Base-by-base conservation (phyloP, 1,139 yeast species). In the Wickerhamiella infanticola region DNA sequence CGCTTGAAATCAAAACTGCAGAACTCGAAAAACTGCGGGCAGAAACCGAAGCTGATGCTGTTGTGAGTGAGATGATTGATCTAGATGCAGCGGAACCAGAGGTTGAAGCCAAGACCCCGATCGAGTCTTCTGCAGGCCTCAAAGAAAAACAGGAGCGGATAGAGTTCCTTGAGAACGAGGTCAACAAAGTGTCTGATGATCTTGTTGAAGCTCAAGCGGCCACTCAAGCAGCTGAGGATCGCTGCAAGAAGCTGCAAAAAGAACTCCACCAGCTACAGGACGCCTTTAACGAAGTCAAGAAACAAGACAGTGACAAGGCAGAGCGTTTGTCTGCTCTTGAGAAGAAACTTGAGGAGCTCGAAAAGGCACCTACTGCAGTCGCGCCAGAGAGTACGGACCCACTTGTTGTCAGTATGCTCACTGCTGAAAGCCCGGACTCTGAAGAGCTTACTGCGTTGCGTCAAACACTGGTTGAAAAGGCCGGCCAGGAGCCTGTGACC, bases 81-180 rank as follows among this genome's bases (percentile, higher is more conserved):
- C 13, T 35, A 6, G 37, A 11, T 6, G 13, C 37, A 13, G 18
- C 18, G 8, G 37, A 9, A 18, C 18, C 37, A 9, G 37, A 8
- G 11, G 18, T 6, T 5, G 11, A 8, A 9, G 37, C 18, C 7
- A 13, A 11, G 18, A 35, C 37, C 7, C 18, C 18, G 2, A 11
- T 13, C 37, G 37, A 35, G 18, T 35, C 37, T 24, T 5, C 13
- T 5, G 39, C 24, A 35, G 44, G 38, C 6, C 31, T 40, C 18
- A 9, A 49, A 31, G 50, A 53, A 25, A 44, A 41, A 29, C 52
- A 48, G 37, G 48, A 51, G 25, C 41, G 48, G 9, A 55, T 53
- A n/a, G 43, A 57, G 24, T 52, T 55, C 31, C 46, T 46, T 5
- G 57, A 54, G 44, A 47, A 18, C 36, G 47, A 37, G 50, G 50